Base-by-base conservation (phyloP, 306 rosid genomes). In the Amphicarpaea edgeworthii region DNA sequence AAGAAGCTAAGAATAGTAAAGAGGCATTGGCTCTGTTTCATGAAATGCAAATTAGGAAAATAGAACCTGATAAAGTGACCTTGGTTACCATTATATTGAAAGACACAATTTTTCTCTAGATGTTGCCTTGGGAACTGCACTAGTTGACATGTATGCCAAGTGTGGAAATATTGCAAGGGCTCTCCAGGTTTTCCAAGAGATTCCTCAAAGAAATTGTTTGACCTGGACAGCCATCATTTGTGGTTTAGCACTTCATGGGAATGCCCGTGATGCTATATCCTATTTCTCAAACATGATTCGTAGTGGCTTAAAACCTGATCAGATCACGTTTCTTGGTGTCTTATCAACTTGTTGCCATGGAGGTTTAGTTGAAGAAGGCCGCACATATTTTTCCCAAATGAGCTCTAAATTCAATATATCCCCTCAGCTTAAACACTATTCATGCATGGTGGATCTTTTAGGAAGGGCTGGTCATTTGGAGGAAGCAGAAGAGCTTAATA, bases 281-380 rank as follows among this genome's bases (percentile, higher is more conserved):
- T 86, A 84, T 87, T 90, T 93, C 83, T 80, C 70, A 34, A 70
- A 86, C 69, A 91, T 93, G 97, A 85, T 93, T 49, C 53, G 46
- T 67, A 40, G 45, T 30, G 93, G 97, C 42, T 42, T 91, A 69
- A 38, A 79, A 82, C 96, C 98, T 12, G 98, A 93, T 54, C 93
- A 93, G 81, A 85, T 93, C 84, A 90, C 97, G 50, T 91, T 89
- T 79, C 69, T 91, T 34, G 98, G 98, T 76, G 90, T 88, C 74
- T 82, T 91, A 73, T 88, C 97, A 4, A 96, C 96, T 77, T 93
- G 97, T 77, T 89, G 97, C 68, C 97, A 91, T 70, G 96, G 93
- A 42, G 98, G 97, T 23, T 78, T 89, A 83, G 91, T 90, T 69
- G 90, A 87, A 43, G 88, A 91, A 47, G 98, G 98, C 70, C 87